These are phyloP conservation scores for Botryotinia convoluta DNA, from an alignment of 2,329 filamentous ascomycete genomes.

Conservation along the genomic window DNA sequence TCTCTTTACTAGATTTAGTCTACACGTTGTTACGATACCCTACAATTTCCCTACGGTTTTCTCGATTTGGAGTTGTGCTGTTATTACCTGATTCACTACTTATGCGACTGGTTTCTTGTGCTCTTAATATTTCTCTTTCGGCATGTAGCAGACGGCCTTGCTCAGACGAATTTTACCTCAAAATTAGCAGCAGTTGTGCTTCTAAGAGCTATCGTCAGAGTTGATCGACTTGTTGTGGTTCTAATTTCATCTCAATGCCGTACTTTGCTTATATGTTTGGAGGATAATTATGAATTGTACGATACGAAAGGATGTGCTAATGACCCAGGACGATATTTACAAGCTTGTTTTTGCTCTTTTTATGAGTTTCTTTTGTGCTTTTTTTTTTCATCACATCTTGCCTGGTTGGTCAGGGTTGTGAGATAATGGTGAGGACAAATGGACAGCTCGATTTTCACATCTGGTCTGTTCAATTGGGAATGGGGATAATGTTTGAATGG, in stretches of 20 bases:
- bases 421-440: neutral
- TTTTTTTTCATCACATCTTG: neutral
- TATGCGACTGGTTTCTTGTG: neutral
- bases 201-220: neutral
- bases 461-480: neutral
- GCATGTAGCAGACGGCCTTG: neutral
- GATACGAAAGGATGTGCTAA: neutral
- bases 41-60: neutral
- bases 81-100: neutral
- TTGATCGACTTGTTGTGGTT: neutral
- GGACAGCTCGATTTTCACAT: neutral
- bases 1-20: neutral
- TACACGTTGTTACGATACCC: neutral
- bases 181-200: neutral
- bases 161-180: neutral
- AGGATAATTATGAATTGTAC: neutral
- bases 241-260: neutral
- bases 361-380: neutral
- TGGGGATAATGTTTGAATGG: neutral
- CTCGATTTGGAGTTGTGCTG: neutral
- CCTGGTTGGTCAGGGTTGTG: neutral
- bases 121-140: neutral
- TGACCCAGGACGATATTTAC: neutral
- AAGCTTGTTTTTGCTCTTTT: constrained; percentile 1
- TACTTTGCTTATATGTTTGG: neutral